Evolutionary conservation across 1,284 basidiomycete genomes (phyloP).

Genomic region (Cryptococcus jaspeensis): DNA sequence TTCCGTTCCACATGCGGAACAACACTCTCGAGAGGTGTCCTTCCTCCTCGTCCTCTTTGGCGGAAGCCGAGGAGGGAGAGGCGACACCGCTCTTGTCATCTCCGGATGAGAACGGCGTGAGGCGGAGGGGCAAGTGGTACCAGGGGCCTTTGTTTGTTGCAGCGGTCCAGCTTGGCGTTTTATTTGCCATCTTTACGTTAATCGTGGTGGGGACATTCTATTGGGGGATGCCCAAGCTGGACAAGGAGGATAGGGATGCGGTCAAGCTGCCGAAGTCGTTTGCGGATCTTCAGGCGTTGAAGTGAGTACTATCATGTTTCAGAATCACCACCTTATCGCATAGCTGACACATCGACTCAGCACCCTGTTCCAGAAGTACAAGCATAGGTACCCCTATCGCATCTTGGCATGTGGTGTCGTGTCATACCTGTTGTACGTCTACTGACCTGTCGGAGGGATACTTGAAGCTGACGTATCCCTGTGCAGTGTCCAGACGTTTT

Average conservation of each 20-base stretch:
- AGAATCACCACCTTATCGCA: neutral
- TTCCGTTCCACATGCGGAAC: constrained; percentile 11
- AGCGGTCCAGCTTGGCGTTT: constrained; percentile 72
- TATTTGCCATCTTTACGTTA: constrained; percentile 69
- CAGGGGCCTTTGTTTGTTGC: constrained; percentile 67
- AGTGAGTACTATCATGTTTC: constrained; percentile 49
- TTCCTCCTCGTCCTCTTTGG: constrained; percentile 8
- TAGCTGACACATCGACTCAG: constrained; percentile 18
- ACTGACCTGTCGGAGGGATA: constrained; percentile 31
- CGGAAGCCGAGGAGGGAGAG: constrained; percentile 15
- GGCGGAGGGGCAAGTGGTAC: constrained; percentile 37
- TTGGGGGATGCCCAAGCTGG: constrained; percentile 73
- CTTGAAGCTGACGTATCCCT: constrained; percentile 3
- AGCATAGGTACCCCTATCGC: constrained; percentile 75
- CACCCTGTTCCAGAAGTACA: constrained; percentile 79
- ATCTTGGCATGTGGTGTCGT: constrained; percentile 78
- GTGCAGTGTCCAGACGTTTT: constrained; percentile 87
- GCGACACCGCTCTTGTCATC: constrained; percentile 4
- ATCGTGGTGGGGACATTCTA: constrained; percentile 72
- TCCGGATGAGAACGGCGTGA: constrained; percentile 7
- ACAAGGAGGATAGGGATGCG: constrained; percentile 64
- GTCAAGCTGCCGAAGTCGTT: constrained; percentile 82
- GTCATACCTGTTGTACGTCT: constrained; percentile 84
- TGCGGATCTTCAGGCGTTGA: constrained; percentile 73
- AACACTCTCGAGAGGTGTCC: constrained; percentile 1